phyloP scores from a whole-genome alignment of 2,329 filamentous ascomycete species.

The Penicillium sp. region DNA sequence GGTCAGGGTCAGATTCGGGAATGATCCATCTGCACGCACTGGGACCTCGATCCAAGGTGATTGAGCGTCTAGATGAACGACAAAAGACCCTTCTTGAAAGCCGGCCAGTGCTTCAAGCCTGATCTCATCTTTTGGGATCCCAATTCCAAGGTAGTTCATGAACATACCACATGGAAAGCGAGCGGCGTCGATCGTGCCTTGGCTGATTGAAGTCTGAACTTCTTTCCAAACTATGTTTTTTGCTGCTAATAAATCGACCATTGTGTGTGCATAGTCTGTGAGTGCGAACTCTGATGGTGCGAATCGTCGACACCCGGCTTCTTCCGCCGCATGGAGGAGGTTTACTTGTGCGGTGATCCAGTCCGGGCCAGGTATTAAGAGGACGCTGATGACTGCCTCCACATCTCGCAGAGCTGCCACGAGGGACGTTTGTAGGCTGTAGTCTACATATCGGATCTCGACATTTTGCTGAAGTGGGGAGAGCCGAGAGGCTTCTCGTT shows the following conservation, averaged over 20 bases:
- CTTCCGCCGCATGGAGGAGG: slow-evolving; percentile 44
- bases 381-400: background rate
- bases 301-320: slow-evolving; percentile 47
- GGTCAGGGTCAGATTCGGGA: slow-evolving; percentile 31
- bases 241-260: slow-evolving; percentile 25
- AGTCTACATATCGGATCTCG: background rate
- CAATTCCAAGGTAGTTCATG: slow-evolving; percentile 38
- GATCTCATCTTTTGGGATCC: background rate
- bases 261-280: slow-evolving; percentile 13
- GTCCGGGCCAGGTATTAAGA: slow-evolving; percentile 16
- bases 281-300: slow-evolving; percentile 46
- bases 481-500: background rate
- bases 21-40: slow-evolving; percentile 19
- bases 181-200: slow-evolving; percentile 27
- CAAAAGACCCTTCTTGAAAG: background rate
- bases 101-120: background rate
- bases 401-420: background rate
- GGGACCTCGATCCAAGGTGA: slow-evolving; percentile 27
- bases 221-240: slow-evolving; percentile 17
- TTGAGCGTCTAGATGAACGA: slow-evolving; percentile 21
- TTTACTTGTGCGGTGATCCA: slow-evolving; percentile 37
- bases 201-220: slow-evolving; percentile 20
- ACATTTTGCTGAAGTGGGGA: background rate
- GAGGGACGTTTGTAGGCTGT: background rate
- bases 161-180: slow-evolving; percentile 34